A percentile compares a stretch with the other conserved stretches of the same genome.
These are phyloP conservation scores for Colletotrichum caudatum DNA, from an alignment of 2,329 filamentous ascomycete species.

Conservation along the genomic window DNA sequence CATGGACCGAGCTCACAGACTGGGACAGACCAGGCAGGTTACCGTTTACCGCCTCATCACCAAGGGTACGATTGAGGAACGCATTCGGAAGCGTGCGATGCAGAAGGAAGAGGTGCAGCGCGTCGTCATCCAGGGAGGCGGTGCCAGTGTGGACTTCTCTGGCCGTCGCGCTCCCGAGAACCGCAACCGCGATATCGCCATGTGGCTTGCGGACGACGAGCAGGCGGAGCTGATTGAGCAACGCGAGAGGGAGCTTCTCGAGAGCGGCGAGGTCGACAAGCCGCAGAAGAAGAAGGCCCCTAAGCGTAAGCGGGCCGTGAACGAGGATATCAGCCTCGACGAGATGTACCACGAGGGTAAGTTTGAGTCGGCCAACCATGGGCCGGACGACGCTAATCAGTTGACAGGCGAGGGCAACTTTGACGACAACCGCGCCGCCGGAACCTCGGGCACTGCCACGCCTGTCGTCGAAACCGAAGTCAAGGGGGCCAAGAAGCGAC, in stretches of 20 bases:
- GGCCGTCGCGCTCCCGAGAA: constrained; percentile 89
- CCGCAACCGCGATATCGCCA: constrained; percentile 95
- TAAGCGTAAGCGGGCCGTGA: constrained; percentile 67
- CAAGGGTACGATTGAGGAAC: constrained; percentile 95
- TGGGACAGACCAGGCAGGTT: constrained; percentile 95
- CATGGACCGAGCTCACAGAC: constrained; percentile 98
- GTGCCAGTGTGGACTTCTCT: constrained; percentile 95
- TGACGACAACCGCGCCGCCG: constrained; percentile 77
- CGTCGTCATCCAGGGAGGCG: constrained; percentile 93
- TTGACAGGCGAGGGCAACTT: constrained; percentile 91
- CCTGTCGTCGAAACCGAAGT: constrained; percentile 69
- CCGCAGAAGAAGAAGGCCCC: constrained; percentile 64
- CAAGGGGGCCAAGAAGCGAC: constrained; percentile 65
- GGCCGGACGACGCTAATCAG: constrained; percentile 45
- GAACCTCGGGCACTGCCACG: constrained; percentile 82
- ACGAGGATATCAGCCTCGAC: constrained; percentile 77
- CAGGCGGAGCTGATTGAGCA: constrained; percentile 94
- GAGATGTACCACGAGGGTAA: constrained; percentile 99
- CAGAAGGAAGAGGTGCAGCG: constrained; percentile 99
- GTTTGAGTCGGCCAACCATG: constrained; percentile 49
- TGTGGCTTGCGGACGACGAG: constrained; percentile 98
- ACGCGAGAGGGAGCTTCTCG: constrained; percentile 87
- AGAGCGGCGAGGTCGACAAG: constrained; percentile 76
- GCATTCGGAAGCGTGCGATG: constrained; percentile 94
- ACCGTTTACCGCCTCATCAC: constrained; percentile 98